phyloP scores from a whole-genome alignment of 768 basidiomycete genomes.

The Termitomyces sp. region DNA sequence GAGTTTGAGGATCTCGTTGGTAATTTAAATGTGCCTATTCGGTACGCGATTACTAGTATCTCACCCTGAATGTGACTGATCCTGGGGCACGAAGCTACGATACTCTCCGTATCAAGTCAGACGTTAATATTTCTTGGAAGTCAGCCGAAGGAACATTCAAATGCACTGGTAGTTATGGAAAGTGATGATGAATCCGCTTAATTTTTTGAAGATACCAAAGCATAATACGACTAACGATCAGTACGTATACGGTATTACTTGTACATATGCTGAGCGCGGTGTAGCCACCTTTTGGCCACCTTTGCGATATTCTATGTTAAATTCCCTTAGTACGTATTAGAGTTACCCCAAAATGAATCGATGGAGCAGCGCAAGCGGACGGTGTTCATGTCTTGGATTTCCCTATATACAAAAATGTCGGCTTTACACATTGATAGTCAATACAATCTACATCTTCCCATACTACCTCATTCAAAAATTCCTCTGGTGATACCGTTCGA shows the following conservation, averaged over 20 bases:
- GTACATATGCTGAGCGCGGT: no score
- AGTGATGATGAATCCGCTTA: constrained; percentile 5
- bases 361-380: no score
- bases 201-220: background rate
- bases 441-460: no score
- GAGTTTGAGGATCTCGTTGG: constrained; percentile 34
- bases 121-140: constrained; percentile 43
- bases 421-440: no score
- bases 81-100: constrained; percentile 29
- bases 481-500: no score
- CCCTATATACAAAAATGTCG: no score
- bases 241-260: background rate
- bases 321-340: no score
- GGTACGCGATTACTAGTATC: constrained; percentile 22
- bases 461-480: no score
- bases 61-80: background rate
- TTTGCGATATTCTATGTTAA: no score
- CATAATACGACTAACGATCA: background rate
- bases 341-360: no score
- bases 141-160: constrained; percentile 52
- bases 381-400: no score
- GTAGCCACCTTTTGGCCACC: no score
- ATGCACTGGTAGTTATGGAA: constrained; percentile 49
- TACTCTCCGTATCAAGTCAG: constrained; percentile 34
- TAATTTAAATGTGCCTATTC: constrained; percentile 27